Percentiles rank a stretch among this genome's conserved stretches.
Conservation (phyloP, 2,329 filamentous ascomycete species). For the Aspergillus sp. region DNA sequence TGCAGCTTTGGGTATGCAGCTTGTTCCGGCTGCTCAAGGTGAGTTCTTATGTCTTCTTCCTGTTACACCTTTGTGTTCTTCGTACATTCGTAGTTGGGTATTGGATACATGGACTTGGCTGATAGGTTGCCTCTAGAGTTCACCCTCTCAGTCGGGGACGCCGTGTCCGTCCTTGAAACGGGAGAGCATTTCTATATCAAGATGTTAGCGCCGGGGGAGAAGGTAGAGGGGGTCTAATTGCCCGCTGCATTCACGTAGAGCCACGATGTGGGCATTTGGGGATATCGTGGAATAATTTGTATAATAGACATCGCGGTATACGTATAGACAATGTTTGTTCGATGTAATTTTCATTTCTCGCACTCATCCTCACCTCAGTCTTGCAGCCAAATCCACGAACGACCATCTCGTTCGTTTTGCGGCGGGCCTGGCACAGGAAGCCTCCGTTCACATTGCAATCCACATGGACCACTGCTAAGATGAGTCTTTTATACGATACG, state of each 20-base stretch:
- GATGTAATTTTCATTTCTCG: too few relatives aligned
- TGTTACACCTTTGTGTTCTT: background rate
- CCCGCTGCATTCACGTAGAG: background rate
- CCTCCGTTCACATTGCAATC: too few relatives aligned
- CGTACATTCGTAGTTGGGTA: background rate
- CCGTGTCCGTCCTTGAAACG: constrained; percentile 40
- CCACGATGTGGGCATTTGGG: too few relatives aligned
- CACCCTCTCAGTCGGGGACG: constrained; percentile 39
- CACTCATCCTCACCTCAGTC: too few relatives aligned
- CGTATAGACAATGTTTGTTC: too few relatives aligned
- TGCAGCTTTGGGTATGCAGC: constrained; percentile 56
- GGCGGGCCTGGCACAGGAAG: too few relatives aligned
- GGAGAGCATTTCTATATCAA: constrained; percentile 47
- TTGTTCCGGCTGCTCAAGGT: constrained; percentile 37
- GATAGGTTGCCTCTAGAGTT: constrained; percentile 27
- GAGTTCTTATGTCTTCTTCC: constrained; percentile 4
- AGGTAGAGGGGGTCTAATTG: constrained; percentile 27
- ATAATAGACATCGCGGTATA: background rate
- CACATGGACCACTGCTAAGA: too few relatives aligned
- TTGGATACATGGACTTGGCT: background rate
- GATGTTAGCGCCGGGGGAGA: constrained; percentile 35
- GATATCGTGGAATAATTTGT: background rate
- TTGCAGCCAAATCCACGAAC: too few relatives aligned
- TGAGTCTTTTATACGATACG: too few relatives aligned
- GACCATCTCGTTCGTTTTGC: too few relatives aligned